Percentiles rank a stretch among this genome's conserved stretches.
phyloP scores from a whole-genome alignment of 495 filamentous ascomycete species.

The Bryoglossum gracile region DNA sequence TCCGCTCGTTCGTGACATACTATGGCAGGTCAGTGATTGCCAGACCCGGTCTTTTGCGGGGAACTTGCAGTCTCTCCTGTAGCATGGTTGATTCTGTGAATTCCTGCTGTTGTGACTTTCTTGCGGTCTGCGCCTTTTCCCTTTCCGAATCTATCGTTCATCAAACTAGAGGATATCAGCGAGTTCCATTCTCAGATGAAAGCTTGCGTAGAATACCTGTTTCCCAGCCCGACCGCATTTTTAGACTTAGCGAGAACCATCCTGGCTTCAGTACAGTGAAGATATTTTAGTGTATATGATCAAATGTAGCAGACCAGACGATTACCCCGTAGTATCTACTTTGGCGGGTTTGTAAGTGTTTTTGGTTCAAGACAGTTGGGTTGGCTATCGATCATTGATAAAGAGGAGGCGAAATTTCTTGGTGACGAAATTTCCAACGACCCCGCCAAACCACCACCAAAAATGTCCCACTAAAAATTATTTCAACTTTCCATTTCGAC shows the following conservation, averaged over 20 bases:
- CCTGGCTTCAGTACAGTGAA: no score
- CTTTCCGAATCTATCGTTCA: conserved; percentile 49
- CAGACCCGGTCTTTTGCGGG: not conserved
- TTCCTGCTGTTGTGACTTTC: conserved; percentile 44
- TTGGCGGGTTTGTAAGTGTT: not conserved
- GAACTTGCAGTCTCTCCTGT: conserved; percentile 44
- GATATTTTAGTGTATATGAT: no score
- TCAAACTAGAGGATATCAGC: conserved; percentile 28
- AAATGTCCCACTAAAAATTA: no score
- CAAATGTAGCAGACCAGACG: no score
- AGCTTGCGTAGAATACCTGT: conserved; percentile 41
- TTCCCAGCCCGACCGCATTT: conserved; percentile 85
- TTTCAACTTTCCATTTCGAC: no score
- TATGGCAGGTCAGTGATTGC: conserved; percentile 22
- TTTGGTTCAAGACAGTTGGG: not conserved
- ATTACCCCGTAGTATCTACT: no score
- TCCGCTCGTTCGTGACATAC: conserved; percentile 64
- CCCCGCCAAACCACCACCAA: no score
- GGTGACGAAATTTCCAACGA: conserved; percentile 24
- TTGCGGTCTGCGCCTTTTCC: conserved; percentile 70
- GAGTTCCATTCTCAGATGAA: not conserved
- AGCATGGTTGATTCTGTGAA: conserved; percentile 52
- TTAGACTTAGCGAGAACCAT: conserved; percentile 98
- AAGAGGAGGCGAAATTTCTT: conserved; percentile 1
- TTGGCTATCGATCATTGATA: conserved; percentile 17